Base-by-base conservation (phyloP, 2,329 filamentous ascomycete species). In the Sporothrix variecibatus region DNA sequence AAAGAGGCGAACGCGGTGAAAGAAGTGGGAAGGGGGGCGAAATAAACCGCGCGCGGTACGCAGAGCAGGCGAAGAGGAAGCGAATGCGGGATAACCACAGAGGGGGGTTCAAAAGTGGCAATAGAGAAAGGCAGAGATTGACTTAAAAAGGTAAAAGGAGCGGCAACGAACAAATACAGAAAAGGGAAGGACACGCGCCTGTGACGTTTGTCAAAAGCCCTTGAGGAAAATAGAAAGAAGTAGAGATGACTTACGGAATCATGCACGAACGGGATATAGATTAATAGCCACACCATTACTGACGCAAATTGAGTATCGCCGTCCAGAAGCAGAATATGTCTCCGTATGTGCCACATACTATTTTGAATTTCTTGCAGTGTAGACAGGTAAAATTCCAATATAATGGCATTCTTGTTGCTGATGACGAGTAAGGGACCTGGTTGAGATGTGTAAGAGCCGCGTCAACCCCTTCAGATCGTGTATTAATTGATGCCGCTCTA, bases 231-330 rank as follows among this genome's bases (percentile, higher is more conserved):
- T 28, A 9, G 2, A 2, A 17, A 15, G 20, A 69, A 28, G 26
- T 17, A 38, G 28, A 56, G 6, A 31, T n/a, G 17, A 34, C 43
- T 68, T 26, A 15, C 43, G 26, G 23, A 17, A 68, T 70, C 31
- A 70, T 70, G 67, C 67, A 70, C 49, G 49, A 51, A 71, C 69
- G 69, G 69, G 69, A 71, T 23, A 71, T 60, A 71, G 53, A 71
- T 71, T 43, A 60, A 46, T 23, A 71, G 69, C 69, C 69, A 71
- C 69, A 71, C 69, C 69, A 40, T n/a, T 11, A 26, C 15, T 3
- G 15, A 26, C 38, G 23, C n/a, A 43, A 28, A 1, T 46, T 11
- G 11, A 15, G 31, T n/a, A 34, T 17, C 5, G 4, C 62, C 15
- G 62, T 67, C 62, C 23, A 67, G 23, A 46, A 67, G 23, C 12